Evolutionary conservation across 345 rosid genomes (phyloP).

Genomic region (Xanthoceras sorbifolium): DNA sequence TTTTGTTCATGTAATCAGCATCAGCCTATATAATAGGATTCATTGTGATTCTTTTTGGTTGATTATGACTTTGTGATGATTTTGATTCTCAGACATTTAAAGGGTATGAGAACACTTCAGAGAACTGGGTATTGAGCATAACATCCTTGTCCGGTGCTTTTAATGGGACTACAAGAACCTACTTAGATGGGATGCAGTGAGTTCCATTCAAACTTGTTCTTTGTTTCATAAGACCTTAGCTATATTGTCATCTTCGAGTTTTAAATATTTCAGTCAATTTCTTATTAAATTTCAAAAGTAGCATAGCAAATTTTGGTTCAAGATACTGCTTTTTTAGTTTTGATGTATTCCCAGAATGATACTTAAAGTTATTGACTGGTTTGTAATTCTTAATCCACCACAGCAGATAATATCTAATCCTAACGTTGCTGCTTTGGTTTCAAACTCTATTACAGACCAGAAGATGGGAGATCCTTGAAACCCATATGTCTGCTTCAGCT

Average conservation of each 20-base stretch:
- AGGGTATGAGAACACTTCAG: slow-evolving; percentile 79
- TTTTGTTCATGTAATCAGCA: slow-evolving; percentile 5
- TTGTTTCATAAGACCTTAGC: too few relatives aligned
- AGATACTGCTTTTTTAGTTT: not conserved
- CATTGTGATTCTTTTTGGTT: not conserved
- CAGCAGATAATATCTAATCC: not conserved
- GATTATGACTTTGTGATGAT: slow-evolving; percentile 10
- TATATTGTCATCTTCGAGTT: too few relatives aligned
- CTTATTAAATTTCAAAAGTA: not conserved
- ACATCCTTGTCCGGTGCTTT: slow-evolving; percentile 95
- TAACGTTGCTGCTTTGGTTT: slow-evolving; percentile 3
- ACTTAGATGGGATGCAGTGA: slow-evolving; percentile 91
- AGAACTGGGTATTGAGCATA: slow-evolving; percentile 91
- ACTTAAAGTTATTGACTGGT: not conserved
- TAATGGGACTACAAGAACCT: slow-evolving; percentile 92
- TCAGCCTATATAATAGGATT: not conserved
- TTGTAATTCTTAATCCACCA: not conserved
- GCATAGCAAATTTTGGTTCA: not conserved
- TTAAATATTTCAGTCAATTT: not conserved
- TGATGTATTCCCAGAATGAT: not conserved
- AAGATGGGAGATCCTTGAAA: slow-evolving; percentile 79
- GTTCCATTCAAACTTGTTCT: slow-evolving; percentile 31
- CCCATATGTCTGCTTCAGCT: slow-evolving; percentile 75
- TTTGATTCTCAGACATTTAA: slow-evolving; percentile 58
- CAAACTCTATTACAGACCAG: slow-evolving; percentile 53